Conservation (phyloP, 2,329 filamentous ascomycete genomes). For the Chlorencoelia australis region DNA sequence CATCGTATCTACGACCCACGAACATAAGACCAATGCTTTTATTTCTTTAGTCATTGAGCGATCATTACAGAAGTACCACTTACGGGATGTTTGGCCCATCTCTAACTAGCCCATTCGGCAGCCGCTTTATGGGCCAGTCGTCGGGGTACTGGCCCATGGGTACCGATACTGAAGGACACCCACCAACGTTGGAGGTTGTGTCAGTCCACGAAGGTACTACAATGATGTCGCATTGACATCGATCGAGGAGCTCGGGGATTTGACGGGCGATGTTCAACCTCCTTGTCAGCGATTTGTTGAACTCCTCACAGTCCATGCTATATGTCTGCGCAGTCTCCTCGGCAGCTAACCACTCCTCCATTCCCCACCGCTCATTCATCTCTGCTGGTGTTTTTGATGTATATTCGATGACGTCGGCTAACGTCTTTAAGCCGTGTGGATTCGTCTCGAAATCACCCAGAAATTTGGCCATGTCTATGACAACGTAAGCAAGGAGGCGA, state of each 20-base stretch:
- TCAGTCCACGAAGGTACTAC: background rate
- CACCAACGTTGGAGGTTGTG: background rate
- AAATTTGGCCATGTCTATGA: background rate
- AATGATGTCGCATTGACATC: slow-evolving; percentile 2
- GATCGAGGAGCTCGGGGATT: slow-evolving; percentile 2
- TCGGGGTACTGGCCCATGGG: slow-evolving; percentile 1
- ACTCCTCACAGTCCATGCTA: background rate
- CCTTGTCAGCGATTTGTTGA: background rate
- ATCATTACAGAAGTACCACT: background rate
- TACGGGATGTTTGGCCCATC: slow-evolving; percentile 2
- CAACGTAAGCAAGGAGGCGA: background rate
- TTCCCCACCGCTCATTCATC: background rate
- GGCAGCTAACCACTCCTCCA: background rate
- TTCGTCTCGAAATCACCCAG: slow-evolving; percentile 3
- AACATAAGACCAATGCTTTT: slow-evolving; percentile 37
- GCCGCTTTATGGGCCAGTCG: background rate
- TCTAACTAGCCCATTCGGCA: slow-evolving; percentile 1
- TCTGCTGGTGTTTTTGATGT: background rate
- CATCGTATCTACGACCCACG: slow-evolving; percentile 47
- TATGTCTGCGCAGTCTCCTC: background rate
- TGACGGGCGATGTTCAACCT: slow-evolving; percentile 1
- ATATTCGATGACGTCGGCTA: slow-evolving; percentile 2
- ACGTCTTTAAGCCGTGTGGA: background rate
- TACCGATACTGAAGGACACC: slow-evolving; percentile 1
- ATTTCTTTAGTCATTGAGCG: background rate